Percentiles rank a stretch among this genome's conserved stretches.
These are phyloP conservation scores for Syzygium grande DNA, from an alignment of 345 rosid species.

Conservation along the genomic window DNA sequence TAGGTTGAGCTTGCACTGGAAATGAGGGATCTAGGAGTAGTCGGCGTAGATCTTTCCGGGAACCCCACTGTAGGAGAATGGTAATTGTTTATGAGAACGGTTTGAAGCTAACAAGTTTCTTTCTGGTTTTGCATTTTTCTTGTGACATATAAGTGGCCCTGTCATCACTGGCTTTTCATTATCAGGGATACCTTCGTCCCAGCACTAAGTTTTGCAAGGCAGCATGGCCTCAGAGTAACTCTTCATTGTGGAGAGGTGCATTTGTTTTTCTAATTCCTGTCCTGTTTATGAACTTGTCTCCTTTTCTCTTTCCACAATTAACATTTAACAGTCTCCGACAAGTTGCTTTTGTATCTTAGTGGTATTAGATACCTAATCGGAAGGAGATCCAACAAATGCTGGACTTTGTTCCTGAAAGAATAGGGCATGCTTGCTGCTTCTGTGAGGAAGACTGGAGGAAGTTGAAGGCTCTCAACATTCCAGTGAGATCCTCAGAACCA, in stretches of 20 bases:
- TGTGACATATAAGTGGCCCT: not conserved
- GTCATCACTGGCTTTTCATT: not conserved
- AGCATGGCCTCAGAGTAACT: constrained; percentile 67
- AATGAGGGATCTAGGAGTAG: constrained; percentile 68
- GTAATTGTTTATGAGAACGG: constrained; percentile 19
- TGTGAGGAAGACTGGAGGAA: constrained; percentile 50
- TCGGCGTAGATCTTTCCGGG: constrained; percentile 96
- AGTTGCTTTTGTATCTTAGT: constrained; percentile 40
- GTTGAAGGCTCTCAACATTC: constrained; percentile 57
- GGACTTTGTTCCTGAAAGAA: constrained; percentile 72
- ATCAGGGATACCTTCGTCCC: constrained; percentile 75
- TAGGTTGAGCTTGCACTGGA: constrained; percentile 90
- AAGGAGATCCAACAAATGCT: constrained; percentile 79
- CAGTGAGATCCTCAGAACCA: constrained; percentile 28
- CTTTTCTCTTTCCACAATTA: not conserved
- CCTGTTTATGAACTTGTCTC: not conserved
- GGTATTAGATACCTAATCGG: constrained; percentile 78
- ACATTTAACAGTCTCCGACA: constrained; percentile 7
- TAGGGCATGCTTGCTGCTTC: constrained; percentile 88
- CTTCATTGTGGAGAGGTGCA: constrained; percentile 97
- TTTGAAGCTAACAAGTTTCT: not conserved
- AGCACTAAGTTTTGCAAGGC: constrained; percentile 64
- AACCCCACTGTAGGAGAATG: constrained; percentile 87
- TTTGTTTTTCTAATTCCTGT: constrained; percentile 4
- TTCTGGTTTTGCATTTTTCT: not conserved